Conservation (phyloP, 495 filamentous ascomycete genomes). For the Cercophora samala region DNA sequence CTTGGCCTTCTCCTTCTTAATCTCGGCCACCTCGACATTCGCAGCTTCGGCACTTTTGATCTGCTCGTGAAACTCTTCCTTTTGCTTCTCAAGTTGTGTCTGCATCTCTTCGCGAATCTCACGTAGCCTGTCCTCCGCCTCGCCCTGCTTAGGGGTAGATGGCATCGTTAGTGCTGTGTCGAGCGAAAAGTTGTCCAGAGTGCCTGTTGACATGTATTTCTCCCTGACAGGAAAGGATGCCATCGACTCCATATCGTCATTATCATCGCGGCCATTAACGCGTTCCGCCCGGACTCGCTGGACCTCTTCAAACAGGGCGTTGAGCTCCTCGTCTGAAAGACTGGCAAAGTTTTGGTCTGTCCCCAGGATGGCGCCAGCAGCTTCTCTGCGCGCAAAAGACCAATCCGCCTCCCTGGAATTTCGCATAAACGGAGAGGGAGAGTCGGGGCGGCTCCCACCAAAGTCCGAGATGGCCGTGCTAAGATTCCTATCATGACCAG, state of each 20-base stretch:
- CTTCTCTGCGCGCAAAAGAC: constrained; percentile 91
- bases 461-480: constrained; percentile 67
- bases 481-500: constrained; percentile 68
- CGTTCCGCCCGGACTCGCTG: constrained; percentile 81
- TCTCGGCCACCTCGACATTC: constrained; percentile 76
- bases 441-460: constrained; percentile 72
- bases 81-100: constrained; percentile 78
- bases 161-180: constrained; percentile 94
- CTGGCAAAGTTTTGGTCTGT: constrained; percentile 84
- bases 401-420: constrained; percentile 86
- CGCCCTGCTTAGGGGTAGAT: constrained; percentile 77
- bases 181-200: constrained; percentile 92
- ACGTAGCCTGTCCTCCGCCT: constrained; percentile 67
- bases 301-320: constrained; percentile 92
- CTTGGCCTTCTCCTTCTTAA: constrained; percentile 74
- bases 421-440: constrained; percentile 64
- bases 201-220: constrained; percentile 95
- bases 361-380: constrained; percentile 85
- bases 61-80: constrained; percentile 76
- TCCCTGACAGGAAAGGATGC: constrained; percentile 85
- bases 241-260: constrained; percentile 86
- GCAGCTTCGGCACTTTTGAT: constrained; percentile 74
- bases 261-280: constrained; percentile 68
- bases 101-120: constrained; percentile 86
- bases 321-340: constrained; percentile 89